Evolutionary conservation across 2,329 filamentous ascomycete species (phyloP), one percentile per base, ranked within the genome.

Genomic region (Colletotrichum shisoi): DNA sequence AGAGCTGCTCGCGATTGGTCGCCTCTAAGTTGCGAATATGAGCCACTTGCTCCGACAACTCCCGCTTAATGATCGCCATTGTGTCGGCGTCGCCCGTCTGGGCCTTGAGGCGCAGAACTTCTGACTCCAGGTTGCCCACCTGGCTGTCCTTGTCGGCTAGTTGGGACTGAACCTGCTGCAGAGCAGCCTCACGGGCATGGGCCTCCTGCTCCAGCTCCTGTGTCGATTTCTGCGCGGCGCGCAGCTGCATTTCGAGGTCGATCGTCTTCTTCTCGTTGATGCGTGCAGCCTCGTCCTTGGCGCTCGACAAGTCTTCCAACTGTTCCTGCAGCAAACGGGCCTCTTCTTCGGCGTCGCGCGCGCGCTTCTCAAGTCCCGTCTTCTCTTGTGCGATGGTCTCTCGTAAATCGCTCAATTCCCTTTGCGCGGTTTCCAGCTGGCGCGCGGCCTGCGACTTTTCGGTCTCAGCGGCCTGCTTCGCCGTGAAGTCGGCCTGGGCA

Each of bases 21-120:
- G 87, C 84, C 76, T 99, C 95, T 3, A 99, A 82, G 37, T 87
- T 89, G 67, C 92, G 89, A 70, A 97, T 96, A 74, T 98, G 93
- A n/a, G 88, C 85, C 0, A 99, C 91, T 75, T 98, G 95, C 70
- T 97, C 94, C 0, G 91, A 90, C 4, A 99, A 84, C 78, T 99
- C 94, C 71, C 89, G 87, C 76, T 94, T 92, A 72, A 99, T 91
- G 40, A 97, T 87, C 5, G 85, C 87, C 73, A 98, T 85, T 0
- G 92, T 95, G 71, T 97, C 94, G 0, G 89, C 88, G 75, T 97
- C 94, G 11, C 91, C 93, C 2, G 91, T 91, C 73, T 95, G 91
- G 0, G 94, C 92, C 75, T 94, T 97, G 5, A 97, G 80, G 39
- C 90, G 86, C 60, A 97, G 79, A 9, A 97, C 87, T 61, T 98